Percentiles rank a stretch among this genome's conserved stretches.
phyloP scores from a whole-genome alignment of 1,284 basidiomycete species.

The Inonotus hispidus region DNA sequence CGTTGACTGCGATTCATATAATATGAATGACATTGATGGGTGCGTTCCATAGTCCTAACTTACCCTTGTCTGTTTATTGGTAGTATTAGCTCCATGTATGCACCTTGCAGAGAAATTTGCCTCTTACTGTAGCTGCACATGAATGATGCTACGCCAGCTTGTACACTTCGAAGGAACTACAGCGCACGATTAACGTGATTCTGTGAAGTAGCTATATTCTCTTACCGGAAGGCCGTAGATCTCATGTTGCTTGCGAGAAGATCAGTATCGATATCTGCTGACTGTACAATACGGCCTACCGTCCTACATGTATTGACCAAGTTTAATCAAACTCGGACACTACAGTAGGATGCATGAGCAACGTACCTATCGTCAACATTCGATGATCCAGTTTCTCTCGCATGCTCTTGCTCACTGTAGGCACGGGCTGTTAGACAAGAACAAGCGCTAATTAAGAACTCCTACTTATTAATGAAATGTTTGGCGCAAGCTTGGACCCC shows the following conservation, averaged over 20 bases:
- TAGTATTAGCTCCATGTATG: not conserved
- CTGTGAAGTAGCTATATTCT: conserved; percentile 15
- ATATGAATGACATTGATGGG: not conserved
- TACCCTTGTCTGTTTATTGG: conserved; percentile 18
- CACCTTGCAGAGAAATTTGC: not conserved
- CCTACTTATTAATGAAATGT: conserved; percentile 56
- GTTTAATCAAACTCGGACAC: not conserved
- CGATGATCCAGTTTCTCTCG: conserved; percentile 33
- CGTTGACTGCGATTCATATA: conserved; percentile 33
- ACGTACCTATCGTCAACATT: conserved; percentile 53
- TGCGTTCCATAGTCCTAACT: not conserved
- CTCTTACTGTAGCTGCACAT: conserved; percentile 70
- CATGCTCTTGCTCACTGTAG: conserved; percentile 37
- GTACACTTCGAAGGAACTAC: conserved; percentile 39
- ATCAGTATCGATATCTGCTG: not conserved
- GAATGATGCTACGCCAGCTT: conserved; percentile 61
- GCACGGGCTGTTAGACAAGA: not conserved
- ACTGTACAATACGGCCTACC: not conserved
- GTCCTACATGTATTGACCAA: not conserved
- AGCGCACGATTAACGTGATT: not conserved
- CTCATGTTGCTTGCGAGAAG: conserved; percentile 34
- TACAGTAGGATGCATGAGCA: not conserved
- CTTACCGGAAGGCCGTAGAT: conserved; percentile 47
- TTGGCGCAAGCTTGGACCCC: conserved; percentile 66
- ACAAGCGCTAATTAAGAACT: not conserved